Base-by-base conservation (phyloP, 1,284 basidiomycete genomes). In the Ceratobasidium sp. region DNA sequence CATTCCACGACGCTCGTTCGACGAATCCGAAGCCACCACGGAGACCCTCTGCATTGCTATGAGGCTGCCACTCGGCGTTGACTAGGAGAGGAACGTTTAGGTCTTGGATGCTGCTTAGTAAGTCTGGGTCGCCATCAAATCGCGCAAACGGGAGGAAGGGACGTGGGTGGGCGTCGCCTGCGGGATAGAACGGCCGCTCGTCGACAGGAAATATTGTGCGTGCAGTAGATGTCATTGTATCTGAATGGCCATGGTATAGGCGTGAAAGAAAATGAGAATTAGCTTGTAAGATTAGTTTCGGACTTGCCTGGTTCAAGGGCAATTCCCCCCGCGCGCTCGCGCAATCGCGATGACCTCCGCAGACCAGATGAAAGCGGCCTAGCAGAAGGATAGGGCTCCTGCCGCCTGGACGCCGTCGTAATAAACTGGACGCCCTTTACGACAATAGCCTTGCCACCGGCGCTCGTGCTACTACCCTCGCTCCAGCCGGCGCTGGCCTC, bases 41-140 rank as follows among this genome's bases (percentile, higher is more conserved):
- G 11, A 59, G 31, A 15, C 67, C 54, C 0, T 60, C 67, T n/a
- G 22, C 56, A 29, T 71, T 31, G 47, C 47, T 65, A 65, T 51
- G 11, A 11, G 67, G 67, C 56, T 71, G 54, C 67, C 67, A 71
- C 8, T 59, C 67, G 17, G 67, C 67, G 27, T 71, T 56, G 6
- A 45, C 67, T 11, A 71, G 54, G 8, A 71, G 8, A 5, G 67
- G 67, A 22, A 71, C 67, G 31, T 71, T 71, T 7, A 71, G 50
- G 27, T 71, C 67, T 36, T 71, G 54, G 57, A 71, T 71, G 45
- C 67, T 71, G 19, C 67, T 71, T n/a, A 71, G 56, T n/a, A 71
- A 44, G 8, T 71, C 67, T 60, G 67, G 67, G 19, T 71, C 67
- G 45, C 51, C 41, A 45, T 71, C 67, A 22, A 71, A 71, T 27